Evolutionary conservation across 1,284 basidiomycete genomes (phyloP).

Genomic region (Dichomitus squalens): DNA sequence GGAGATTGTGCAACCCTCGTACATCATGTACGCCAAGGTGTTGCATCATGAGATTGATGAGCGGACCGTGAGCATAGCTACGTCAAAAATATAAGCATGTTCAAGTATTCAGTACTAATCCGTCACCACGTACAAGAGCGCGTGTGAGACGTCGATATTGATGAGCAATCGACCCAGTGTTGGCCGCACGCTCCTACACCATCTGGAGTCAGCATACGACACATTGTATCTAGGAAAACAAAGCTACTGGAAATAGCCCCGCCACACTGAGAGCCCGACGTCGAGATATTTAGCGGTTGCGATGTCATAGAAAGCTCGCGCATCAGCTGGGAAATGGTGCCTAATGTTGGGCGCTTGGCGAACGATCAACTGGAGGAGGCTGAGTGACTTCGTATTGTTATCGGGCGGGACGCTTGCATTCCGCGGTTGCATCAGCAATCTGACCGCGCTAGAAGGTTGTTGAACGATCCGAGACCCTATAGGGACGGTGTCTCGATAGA

Average conservation of each 20-base stretch:
- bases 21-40: background rate
- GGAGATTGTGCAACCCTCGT: background rate
- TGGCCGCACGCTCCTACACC: slow-evolving; percentile 24
- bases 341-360: slow-evolving; percentile 31
- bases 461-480: too few relatives aligned
- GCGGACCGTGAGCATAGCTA: slow-evolving; percentile 5
- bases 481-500: background rate
- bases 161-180: slow-evolving; percentile 22
- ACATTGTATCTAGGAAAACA: too few relatives aligned
- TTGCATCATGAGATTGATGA: slow-evolving; percentile 2
- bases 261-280: slow-evolving; percentile 20
- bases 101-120: background rate
- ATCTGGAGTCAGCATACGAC: background rate
- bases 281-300: background rate
- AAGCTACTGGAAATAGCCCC: slow-evolving; percentile 15
- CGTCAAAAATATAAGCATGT: background rate
- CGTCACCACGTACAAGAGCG: slow-evolving; percentile 19
- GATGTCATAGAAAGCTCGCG: slow-evolving; percentile 14
- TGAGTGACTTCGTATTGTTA: slow-evolving; percentile 24
- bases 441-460: slow-evolving; percentile 7
- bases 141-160: slow-evolving; percentile 29
- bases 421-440: slow-evolving; percentile 13
- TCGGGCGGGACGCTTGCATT: too few relatives aligned
- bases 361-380: slow-evolving; percentile 29
- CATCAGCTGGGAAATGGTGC: slow-evolving; percentile 25